These are phyloP conservation scores for Pyrus pyrifolia DNA, from an alignment of 306 rosid species.

Conservation along the genomic window DNA sequence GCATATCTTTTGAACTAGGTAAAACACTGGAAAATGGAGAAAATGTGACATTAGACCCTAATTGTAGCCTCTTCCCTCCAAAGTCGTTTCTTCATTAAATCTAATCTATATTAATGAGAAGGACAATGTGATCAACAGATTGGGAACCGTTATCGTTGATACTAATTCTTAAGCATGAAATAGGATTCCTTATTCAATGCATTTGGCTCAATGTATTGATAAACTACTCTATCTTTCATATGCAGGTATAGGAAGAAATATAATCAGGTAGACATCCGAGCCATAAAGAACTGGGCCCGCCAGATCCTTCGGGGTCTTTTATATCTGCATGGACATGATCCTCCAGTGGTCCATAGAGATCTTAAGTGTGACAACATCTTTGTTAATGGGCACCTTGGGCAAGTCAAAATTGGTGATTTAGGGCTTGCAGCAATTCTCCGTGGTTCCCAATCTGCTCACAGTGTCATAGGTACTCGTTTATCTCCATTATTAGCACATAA, in stretches of 20 bases:
- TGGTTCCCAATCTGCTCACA: constrained; percentile 67
- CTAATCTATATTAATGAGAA: neutral
- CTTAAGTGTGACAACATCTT: constrained; percentile 85
- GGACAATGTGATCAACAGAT: neutral
- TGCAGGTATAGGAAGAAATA: constrained; percentile 77
- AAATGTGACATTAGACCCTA: neutral
- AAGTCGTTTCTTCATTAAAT: neutral
- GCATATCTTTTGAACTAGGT: neutral
- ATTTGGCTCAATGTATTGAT: neutral
- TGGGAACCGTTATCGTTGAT: neutral
- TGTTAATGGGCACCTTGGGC: constrained; percentile 93
- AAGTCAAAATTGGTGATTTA: constrained; percentile 84
- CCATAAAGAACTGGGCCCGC: constrained; percentile 75
- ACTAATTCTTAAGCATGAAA: neutral
- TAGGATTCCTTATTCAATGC: neutral
- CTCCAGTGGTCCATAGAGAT: constrained; percentile 87
- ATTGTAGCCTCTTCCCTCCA: neutral
- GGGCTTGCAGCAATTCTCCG: constrained; percentile 79
- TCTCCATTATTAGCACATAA: neutral
- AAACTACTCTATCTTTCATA: constrained; percentile 3
- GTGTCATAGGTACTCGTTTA: constrained; percentile 65
- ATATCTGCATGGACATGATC: constrained; percentile 69
- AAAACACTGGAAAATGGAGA: neutral
- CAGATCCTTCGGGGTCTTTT: constrained; percentile 75
- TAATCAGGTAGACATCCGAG: constrained; percentile 41